Percentiles rank a stretch among this genome's conserved stretches.
Conservation (phyloP, 768 basidiomycete species). For the Lactarius hengduanensis region DNA sequence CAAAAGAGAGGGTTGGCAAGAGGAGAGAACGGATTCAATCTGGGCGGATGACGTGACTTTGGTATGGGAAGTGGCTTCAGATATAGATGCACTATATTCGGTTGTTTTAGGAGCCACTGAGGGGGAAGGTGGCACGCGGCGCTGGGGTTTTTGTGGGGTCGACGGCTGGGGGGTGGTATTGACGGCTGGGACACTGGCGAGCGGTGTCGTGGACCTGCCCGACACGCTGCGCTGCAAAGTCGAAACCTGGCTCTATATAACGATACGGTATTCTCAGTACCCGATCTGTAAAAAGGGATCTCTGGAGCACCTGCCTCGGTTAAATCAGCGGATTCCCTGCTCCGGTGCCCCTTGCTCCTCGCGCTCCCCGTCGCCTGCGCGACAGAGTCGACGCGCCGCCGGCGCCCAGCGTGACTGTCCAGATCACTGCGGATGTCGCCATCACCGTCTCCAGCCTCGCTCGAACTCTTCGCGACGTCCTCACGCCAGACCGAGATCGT, state of each 20-base stretch:
- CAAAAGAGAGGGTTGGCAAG: conserved; percentile 63
- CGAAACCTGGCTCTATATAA: conserved; percentile 13
- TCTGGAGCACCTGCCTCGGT: conserved; percentile 32
- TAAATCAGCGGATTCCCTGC: conserved; percentile 31
- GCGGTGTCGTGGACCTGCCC: conserved; percentile 21
- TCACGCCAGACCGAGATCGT: conserved; percentile 41
- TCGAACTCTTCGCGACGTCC: conserved; percentile 35
- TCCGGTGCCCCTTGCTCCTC: conserved; percentile 28
- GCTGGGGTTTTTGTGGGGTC: conserved; percentile 22
- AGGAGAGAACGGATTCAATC: conserved; percentile 53
- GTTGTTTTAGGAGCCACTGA: conserved; percentile 14
- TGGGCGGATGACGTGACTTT: conserved; percentile 41
- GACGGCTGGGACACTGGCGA: neutral
- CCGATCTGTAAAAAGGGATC: neutral
- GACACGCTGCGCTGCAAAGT: conserved; percentile 16
- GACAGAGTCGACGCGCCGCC: conserved; percentile 22
- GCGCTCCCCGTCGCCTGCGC: conserved; percentile 13
- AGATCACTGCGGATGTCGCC: conserved; percentile 26
- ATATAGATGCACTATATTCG: conserved; percentile 24
- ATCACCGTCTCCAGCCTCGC: conserved; percentile 17
- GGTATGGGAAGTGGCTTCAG: conserved; percentile 27
- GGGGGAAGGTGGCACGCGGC: conserved; percentile 19
- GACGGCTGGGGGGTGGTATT: conserved; percentile 16
- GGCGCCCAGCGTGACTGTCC: conserved; percentile 32
- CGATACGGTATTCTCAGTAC: neutral